phyloP scores from a whole-genome alignment of 257 asterid species.

The Scutellaria minor region DNA sequence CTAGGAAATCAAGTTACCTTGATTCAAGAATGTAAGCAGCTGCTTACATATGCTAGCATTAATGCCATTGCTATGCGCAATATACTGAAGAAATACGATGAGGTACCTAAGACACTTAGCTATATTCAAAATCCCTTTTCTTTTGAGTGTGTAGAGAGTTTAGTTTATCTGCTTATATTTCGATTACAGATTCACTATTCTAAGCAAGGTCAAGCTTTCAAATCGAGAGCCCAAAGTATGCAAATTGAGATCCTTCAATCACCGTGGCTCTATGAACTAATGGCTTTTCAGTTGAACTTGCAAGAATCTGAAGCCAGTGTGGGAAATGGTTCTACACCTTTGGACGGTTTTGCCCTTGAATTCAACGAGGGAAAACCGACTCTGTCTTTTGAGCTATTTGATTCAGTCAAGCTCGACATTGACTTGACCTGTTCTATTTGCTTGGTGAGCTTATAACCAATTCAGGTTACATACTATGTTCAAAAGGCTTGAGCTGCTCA shows the following conservation, averaged over 20 bases:
- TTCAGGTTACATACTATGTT: neutral
- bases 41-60: constrained; percentile 79
- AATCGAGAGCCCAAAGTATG: constrained; percentile 80
- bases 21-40: constrained; percentile 78
- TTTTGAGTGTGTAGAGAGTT: neutral
- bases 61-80: constrained; percentile 89
- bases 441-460: constrained; percentile 59
- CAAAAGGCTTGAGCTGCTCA: constrained; percentile 3
- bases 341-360: constrained; percentile 62
- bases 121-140: neutral
- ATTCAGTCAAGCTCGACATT: constrained; percentile 75
- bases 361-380: constrained; percentile 70
- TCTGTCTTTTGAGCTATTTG: constrained; percentile 75
- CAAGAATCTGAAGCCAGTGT: constrained; percentile 47
- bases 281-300: constrained; percentile 85
- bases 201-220: constrained; percentile 93
- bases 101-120: constrained; percentile 45
- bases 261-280: constrained; percentile 88
- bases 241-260: constrained; percentile 92
- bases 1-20: constrained; percentile 59
- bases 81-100: constrained; percentile 89
- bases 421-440: constrained; percentile 94
- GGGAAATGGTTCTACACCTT: constrained; percentile 46
- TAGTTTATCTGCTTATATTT: neutral
- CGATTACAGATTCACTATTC: constrained; percentile 78